phyloP scores from a whole-genome alignment of 495 filamentous ascomycete genomes.

The Aspergillus conjunctus region DNA sequence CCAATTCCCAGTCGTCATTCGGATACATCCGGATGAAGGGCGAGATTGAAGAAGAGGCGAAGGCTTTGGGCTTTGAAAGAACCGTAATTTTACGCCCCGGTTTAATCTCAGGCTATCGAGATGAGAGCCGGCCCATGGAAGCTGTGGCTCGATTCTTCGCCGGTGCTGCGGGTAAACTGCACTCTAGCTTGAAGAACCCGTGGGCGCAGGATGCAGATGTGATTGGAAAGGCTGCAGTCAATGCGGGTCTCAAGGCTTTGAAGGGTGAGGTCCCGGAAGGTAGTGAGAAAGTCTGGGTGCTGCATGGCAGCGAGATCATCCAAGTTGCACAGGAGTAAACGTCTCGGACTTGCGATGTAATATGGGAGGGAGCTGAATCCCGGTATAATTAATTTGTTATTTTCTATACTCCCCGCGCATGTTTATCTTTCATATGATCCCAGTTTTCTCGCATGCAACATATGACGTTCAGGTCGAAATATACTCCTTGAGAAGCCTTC shows the following conservation, averaged over 20 bases:
- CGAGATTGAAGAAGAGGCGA: slow-evolving; percentile 76
- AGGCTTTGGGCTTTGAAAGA: slow-evolving; percentile 69
- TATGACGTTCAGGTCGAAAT: too few relatives aligned
- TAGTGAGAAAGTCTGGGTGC: slow-evolving; percentile 47
- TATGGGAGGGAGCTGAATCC: slow-evolving; percentile 33
- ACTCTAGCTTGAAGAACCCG: slow-evolving; percentile 58
- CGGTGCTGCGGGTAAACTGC: slow-evolving; percentile 52
- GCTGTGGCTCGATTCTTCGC: slow-evolving; percentile 51
- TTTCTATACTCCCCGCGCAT: slow-evolving; percentile 47
- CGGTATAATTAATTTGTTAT: slow-evolving; percentile 38
- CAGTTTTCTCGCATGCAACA: too few relatives aligned
- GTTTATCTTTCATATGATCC: too few relatives aligned
- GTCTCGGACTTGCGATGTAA: background rate
- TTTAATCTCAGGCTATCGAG: slow-evolving; percentile 68
- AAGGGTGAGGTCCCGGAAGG: slow-evolving; percentile 48
- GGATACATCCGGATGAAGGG: slow-evolving; percentile 76
- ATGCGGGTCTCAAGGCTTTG: slow-evolving; percentile 48
- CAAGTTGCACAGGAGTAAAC: slow-evolving; percentile 30
- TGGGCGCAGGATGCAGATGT: slow-evolving; percentile 76
- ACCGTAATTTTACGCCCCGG: slow-evolving; percentile 76
- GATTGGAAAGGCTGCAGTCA: slow-evolving; percentile 73
- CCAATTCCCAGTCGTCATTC: slow-evolving; percentile 46
- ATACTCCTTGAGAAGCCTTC: too few relatives aligned
- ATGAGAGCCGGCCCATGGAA: slow-evolving; percentile 57
- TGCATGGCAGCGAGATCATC: slow-evolving; percentile 43